These are phyloP conservation scores for Trypanosoma platydactyli DNA, from an alignment of 208 protist genomes.

Conservation along the genomic window DNA sequence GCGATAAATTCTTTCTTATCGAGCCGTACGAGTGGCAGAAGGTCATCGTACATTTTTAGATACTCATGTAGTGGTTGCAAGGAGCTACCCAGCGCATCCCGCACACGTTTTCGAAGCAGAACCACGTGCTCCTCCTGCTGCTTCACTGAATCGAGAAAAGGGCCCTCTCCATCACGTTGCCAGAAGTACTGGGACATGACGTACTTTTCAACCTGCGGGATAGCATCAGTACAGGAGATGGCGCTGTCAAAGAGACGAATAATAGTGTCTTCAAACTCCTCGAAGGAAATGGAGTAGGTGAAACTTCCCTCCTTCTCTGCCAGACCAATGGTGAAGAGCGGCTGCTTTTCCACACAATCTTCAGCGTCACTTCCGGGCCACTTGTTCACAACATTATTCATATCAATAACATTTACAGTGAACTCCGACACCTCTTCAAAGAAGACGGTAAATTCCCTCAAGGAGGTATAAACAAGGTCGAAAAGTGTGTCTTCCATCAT, in stretches of 20 bases:
- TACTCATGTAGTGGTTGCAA: slow-evolving; percentile 89
- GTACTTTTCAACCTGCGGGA: slow-evolving; percentile 93
- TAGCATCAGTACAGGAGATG: slow-evolving; percentile 86
- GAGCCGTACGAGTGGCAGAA: slow-evolving; percentile 86
- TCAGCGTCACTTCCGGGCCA: slow-evolving; percentile 92
- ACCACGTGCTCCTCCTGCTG: slow-evolving; percentile 85
- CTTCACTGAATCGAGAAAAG: slow-evolving; percentile 88
- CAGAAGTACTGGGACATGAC: slow-evolving; percentile 95
- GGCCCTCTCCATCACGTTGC: slow-evolving; percentile 87
- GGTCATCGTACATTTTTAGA: slow-evolving; percentile 88
- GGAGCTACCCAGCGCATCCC: slow-evolving; percentile 50
- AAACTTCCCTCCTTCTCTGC: slow-evolving; percentile 82
- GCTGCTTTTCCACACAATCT: slow-evolving; percentile 93
- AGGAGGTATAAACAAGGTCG: slow-evolving; percentile 89
- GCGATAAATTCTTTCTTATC: slow-evolving; percentile 86
- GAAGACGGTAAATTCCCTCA: slow-evolving; percentile 86
- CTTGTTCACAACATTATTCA: slow-evolving; percentile 86
- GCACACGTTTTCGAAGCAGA: slow-evolving; percentile 70
- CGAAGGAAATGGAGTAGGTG: slow-evolving; percentile 86
- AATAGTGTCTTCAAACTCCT: slow-evolving; percentile 85
- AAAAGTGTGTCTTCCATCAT: slow-evolving; percentile 97
- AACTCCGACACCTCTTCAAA: slow-evolving; percentile 92
- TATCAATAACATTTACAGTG: slow-evolving; percentile 83
- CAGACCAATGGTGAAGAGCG: slow-evolving; percentile 91
- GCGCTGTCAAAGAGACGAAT: slow-evolving; percentile 88